phyloP scores from a whole-genome alignment of 495 filamentous ascomycete species.

The Extremus antarcticus region DNA sequence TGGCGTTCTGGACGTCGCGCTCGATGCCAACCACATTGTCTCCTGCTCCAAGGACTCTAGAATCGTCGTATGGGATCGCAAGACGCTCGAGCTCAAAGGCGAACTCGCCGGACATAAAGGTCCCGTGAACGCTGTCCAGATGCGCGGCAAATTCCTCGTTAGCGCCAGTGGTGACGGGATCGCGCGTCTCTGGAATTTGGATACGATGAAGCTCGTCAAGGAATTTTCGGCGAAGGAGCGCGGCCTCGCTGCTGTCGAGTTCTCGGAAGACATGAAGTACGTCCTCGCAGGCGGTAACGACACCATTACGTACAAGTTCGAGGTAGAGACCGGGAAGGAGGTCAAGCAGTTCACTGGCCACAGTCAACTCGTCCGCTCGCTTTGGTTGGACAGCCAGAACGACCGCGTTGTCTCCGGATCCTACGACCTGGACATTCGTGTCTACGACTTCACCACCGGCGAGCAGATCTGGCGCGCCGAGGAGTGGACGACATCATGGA shows the following conservation, averaged over 20 bases:
- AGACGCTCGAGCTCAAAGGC: constrained; percentile 58
- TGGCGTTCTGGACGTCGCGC: constrained; percentile 84
- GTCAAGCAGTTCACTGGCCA: constrained; percentile 69
- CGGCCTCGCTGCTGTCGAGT: constrained; percentile 90
- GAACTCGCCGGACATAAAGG: constrained; percentile 73
- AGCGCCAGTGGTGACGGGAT: constrained; percentile 86
- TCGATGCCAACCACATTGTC: constrained; percentile 83
- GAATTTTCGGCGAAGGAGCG: constrained; percentile 80
- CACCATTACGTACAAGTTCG: constrained; percentile 84
- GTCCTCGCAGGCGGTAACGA: constrained; percentile 93
- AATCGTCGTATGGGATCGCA: constrained; percentile 87
- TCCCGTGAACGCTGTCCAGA: constrained; percentile 89
- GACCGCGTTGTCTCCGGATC: constrained; percentile 78
- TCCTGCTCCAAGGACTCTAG: constrained; percentile 91
- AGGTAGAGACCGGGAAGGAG: constrained; percentile 78
- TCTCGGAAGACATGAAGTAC: constrained; percentile 77
- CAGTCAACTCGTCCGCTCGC: constrained; percentile 65
- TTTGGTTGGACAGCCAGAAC: constrained; percentile 77
- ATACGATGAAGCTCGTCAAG: constrained; percentile 70
- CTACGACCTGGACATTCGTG: constrained; percentile 90
- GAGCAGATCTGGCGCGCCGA: constrained; percentile 63
- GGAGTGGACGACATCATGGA: constrained; percentile 91
- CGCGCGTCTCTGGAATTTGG: constrained; percentile 90
- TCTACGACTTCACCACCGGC: constrained; percentile 72
- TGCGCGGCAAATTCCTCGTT: constrained; percentile 82